These are phyloP conservation scores for Cercospora sojina DNA, from an alignment of 2,329 filamentous ascomycete species.

Conservation along the genomic window DNA sequence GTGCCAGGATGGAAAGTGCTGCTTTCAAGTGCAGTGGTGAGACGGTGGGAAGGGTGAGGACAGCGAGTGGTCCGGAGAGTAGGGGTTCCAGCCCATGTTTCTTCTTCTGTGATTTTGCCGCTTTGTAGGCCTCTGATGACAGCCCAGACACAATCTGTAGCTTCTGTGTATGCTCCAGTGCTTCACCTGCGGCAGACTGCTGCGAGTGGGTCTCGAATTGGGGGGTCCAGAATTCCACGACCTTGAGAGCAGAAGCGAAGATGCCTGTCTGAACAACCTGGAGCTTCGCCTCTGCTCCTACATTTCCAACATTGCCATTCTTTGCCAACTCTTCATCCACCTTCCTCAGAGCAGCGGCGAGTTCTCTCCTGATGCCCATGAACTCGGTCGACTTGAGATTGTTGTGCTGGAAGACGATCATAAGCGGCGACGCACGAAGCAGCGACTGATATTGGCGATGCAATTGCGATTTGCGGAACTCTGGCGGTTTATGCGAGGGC, in stretches of 20 bases:
- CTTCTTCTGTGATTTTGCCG: conserved; percentile 41
- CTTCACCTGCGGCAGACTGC: conserved; percentile 22
- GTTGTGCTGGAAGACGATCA: conserved; percentile 83
- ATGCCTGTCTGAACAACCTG: conserved; percentile 88
- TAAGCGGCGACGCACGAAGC: conserved; percentile 77
- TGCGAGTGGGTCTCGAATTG: conserved; percentile 24
- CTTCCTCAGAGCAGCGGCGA: conserved; percentile 60
- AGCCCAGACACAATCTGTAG: conserved; percentile 54
- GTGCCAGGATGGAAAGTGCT: conserved; percentile 74
- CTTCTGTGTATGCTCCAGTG: conserved; percentile 30
- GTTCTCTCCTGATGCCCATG: conserved; percentile 68
- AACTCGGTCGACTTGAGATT: conserved; percentile 74
- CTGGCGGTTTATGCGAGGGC: conserved; percentile 79
- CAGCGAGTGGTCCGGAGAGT: conserved; percentile 75
- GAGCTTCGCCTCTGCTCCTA: conserved; percentile 55
- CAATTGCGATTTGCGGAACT: conserved; percentile 87
- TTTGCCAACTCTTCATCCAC: conserved; percentile 60
- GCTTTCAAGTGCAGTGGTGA: conserved; percentile 81
- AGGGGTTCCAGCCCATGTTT: conserved; percentile 67
- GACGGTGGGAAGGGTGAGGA: conserved; percentile 77
- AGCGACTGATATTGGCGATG: conserved; percentile 83
- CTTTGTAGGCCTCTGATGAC: conserved; percentile 55
- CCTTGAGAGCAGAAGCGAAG: conserved; percentile 77
- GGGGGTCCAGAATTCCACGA: conserved; percentile 74
- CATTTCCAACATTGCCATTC: conserved; percentile 60